phyloP scores from a whole-genome alignment of 1,139 yeast genomes.

The Ogataea hybrid region DNA sequence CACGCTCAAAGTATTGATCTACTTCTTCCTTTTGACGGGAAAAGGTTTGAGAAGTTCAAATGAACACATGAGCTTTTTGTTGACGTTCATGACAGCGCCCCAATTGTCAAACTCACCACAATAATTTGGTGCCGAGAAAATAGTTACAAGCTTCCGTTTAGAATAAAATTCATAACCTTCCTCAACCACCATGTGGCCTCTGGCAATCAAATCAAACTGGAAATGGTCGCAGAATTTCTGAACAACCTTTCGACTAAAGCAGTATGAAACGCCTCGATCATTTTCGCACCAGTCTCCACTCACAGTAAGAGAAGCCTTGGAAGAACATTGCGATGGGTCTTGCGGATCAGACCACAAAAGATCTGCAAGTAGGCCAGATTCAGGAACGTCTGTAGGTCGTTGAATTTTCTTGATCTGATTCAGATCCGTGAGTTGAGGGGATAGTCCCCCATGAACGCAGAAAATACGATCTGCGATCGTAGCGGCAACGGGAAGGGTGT shows the following conservation, averaged over 20 bases:
- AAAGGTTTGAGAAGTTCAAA: constrained; percentile 77
- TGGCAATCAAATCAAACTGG: constrained; percentile 73
- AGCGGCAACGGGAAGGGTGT: constrained; percentile 84
- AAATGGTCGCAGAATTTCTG: constrained; percentile 67
- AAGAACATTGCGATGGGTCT: constrained; percentile 28
- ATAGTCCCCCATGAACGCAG: constrained; percentile 88
- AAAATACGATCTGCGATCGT: constrained; percentile 81
- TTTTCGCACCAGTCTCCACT: constrained; percentile 67
- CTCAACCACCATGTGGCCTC: constrained; percentile 94
- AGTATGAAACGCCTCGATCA: constrained; percentile 84
- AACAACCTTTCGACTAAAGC: constrained; percentile 74
- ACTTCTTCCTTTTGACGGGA: constrained; percentile 11
- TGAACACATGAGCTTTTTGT: constrained; percentile 71
- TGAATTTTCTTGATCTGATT: constrained; percentile 67
- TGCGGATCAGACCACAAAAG: constrained; percentile 90
- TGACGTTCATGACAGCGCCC: constrained; percentile 90
- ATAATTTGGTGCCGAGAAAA: constrained; percentile 85
- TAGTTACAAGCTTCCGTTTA: constrained; percentile 72
- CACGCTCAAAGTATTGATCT: not conserved
- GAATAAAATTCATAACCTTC: constrained; percentile 90
- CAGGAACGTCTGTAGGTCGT: constrained; percentile 88
- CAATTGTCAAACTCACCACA: constrained; percentile 90
- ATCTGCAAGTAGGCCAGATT: constrained; percentile 76
- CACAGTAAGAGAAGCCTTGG: constrained; percentile 7
- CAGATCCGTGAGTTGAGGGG: constrained; percentile 68